Conservation (phyloP, 2,329 filamentous ascomycete species). For the Aspergillus felis region DNA sequence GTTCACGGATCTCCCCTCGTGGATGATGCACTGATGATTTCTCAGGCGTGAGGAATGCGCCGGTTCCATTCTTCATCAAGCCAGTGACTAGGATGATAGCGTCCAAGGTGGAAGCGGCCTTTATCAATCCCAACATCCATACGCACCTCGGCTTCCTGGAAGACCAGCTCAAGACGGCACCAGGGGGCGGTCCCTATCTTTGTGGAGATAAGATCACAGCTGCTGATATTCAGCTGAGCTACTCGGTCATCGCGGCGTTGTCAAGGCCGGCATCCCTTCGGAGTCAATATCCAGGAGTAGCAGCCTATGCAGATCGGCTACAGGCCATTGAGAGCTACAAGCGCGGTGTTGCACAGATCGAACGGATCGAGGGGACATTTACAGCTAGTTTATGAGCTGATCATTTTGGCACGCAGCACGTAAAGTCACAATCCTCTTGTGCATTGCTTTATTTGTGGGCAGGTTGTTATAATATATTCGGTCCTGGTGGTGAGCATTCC, state of each 20-base stretch:
- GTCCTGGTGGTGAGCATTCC: background rate
- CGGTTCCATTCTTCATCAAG: conserved; percentile 66
- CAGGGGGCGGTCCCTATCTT: conserved; percentile 35
- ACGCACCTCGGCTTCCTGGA: conserved; percentile 45
- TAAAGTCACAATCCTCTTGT: too few species aligned
- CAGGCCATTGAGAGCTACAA: background rate
- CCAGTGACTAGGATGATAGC: conserved; percentile 58
- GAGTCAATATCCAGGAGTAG: background rate
- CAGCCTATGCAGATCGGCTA: background rate
- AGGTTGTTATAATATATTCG: too few species aligned
- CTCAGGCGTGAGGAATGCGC: conserved; percentile 46
- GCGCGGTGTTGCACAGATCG: background rate
- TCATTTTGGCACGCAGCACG: background rate
- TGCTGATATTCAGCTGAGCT: conserved; percentile 47
- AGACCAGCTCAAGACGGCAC: conserved; percentile 39
- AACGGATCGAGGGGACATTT: background rate
- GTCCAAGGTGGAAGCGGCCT: conserved; percentile 37
- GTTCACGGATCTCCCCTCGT: conserved; percentile 17
- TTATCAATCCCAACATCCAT: conserved; percentile 39
- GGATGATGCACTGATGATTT: background rate
- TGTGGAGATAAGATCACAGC: conserved; percentile 43
- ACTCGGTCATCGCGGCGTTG: conserved; percentile 40
- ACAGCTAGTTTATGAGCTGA: background rate
- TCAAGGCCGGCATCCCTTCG: conserved; percentile 17
- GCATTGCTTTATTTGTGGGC: too few species aligned